phyloP scores from a whole-genome alignment of 208 protist species.

The Wallacemonas collosoma region DNA sequence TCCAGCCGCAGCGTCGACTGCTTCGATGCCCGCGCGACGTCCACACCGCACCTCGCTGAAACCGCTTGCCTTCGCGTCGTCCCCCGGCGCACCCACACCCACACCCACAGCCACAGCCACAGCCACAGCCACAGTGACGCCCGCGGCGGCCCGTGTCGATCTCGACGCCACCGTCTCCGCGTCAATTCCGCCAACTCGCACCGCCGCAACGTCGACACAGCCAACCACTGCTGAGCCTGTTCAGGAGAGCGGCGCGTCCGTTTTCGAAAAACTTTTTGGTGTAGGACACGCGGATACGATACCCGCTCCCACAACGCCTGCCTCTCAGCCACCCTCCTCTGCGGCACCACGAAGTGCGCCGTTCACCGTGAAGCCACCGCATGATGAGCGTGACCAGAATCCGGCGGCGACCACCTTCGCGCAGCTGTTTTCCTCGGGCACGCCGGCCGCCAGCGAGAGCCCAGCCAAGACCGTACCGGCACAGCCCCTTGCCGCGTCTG shows the following conservation, averaged over 20 bases:
- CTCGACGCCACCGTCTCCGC: too few relatives aligned
- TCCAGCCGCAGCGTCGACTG: neutral
- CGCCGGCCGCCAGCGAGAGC: neutral
- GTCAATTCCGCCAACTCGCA: too few relatives aligned
- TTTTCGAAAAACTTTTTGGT: slow-evolving; percentile 6
- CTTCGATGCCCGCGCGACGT: slow-evolving; percentile 11
- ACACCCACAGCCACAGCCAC: too few relatives aligned
- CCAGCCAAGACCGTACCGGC: neutral
- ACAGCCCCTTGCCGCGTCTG: neutral
- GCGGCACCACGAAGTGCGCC: neutral
- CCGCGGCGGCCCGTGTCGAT: too few relatives aligned
- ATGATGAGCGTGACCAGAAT: neutral
- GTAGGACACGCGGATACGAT: neutral
- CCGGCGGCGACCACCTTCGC: slow-evolving; percentile 5
- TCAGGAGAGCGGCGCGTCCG: neutral
- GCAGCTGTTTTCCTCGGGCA: slow-evolving; percentile 15
- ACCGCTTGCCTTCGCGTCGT: slow-evolving; percentile 2
- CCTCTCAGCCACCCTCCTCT: too few relatives aligned
- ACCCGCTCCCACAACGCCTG: too few relatives aligned
- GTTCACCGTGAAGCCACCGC: neutral
- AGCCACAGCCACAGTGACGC: too few relatives aligned
- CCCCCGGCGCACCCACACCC: too few relatives aligned
- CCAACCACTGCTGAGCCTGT: too few relatives aligned
- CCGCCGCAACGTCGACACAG: too few relatives aligned
- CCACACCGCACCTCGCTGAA: slow-evolving; percentile 42